Conservation (phyloP, 768 basidiomycete genomes). For the Austroboletus eburneus region DNA sequence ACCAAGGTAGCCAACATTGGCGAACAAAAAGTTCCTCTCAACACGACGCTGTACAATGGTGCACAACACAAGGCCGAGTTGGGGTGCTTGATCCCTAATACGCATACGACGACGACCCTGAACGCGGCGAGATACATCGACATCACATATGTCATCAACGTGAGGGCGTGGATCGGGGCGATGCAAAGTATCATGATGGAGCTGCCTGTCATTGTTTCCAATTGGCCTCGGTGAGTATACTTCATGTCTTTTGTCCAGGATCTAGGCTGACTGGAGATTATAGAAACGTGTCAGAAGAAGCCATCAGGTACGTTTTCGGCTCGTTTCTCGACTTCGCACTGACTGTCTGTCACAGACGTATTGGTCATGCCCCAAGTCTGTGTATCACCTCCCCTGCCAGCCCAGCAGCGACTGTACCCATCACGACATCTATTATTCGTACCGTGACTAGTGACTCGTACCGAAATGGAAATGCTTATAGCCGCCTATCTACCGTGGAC, state of each 20-base stretch:
- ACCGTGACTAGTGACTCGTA: conserved; percentile 22
- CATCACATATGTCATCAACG: conserved; percentile 71
- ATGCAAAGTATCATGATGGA: conserved; percentile 65
- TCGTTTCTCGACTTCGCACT: neutral
- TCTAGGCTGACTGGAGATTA: no score
- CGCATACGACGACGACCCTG: conserved; percentile 77
- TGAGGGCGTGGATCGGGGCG: conserved; percentile 74
- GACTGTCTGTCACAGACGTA: conserved; percentile 35
- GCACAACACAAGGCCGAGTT: conserved; percentile 71
- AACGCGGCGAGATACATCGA: conserved; percentile 83
- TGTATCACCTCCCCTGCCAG: conserved; percentile 28
- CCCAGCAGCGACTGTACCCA: conserved; percentile 28
- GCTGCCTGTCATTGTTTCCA: conserved; percentile 76
- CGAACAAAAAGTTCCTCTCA: conserved; percentile 70
- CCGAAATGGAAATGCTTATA: conserved; percentile 6
- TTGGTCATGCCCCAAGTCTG: conserved; percentile 43
- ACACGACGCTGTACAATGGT: conserved; percentile 70
- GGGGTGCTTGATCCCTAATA: conserved; percentile 60
- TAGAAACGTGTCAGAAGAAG: conserved; percentile 70
- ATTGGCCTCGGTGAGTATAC: conserved; percentile 71
- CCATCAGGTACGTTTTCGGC: conserved; percentile 42
- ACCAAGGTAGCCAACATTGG: conserved; percentile 51
- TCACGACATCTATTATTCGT: conserved; percentile 20
- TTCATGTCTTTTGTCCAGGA: neutral
- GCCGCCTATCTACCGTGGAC: conserved; percentile 4